These are phyloP conservation scores for Trichomonas gallinae DNA, from an alignment of 208 protist genomes.

Conservation along the genomic window DNA sequence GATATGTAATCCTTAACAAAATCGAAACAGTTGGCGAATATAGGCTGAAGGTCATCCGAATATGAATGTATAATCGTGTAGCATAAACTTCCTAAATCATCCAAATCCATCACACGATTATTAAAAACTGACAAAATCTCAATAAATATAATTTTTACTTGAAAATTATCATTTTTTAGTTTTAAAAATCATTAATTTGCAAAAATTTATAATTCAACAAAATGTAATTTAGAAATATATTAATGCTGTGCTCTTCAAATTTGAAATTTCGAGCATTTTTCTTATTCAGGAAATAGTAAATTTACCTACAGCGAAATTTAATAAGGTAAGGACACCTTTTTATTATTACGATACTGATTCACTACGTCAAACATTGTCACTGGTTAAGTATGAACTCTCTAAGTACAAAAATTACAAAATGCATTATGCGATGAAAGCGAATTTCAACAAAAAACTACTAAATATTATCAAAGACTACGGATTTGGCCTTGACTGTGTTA, in stretches of 20 bases:
- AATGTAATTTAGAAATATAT: no score
- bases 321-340: not conserved
- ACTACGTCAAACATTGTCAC: not conserved
- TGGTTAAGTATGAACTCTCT: not conserved
- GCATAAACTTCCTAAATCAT: not conserved
- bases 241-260: no score
- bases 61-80: not conserved
- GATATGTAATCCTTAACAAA: not conserved
- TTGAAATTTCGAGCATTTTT: no score
- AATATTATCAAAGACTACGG: not conserved
- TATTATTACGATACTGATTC: not conserved
- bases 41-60: not conserved
- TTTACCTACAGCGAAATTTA: not conserved
- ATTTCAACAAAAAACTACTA: not conserved
- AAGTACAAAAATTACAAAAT: not conserved
- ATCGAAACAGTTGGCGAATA: not conserved
- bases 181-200: no score
- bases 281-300: no score
- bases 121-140: no score
- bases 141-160: no score
- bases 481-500: not conserved
- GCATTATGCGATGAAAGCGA: not conserved
- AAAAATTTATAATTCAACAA: no score
- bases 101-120: not conserved
- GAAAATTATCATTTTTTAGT: no score